Evolutionary conservation across 495 filamentous ascomycete genomes (phyloP), one percentile per base, ranked within the genome.

Genomic region (Penicillium roqueforti): DNA sequence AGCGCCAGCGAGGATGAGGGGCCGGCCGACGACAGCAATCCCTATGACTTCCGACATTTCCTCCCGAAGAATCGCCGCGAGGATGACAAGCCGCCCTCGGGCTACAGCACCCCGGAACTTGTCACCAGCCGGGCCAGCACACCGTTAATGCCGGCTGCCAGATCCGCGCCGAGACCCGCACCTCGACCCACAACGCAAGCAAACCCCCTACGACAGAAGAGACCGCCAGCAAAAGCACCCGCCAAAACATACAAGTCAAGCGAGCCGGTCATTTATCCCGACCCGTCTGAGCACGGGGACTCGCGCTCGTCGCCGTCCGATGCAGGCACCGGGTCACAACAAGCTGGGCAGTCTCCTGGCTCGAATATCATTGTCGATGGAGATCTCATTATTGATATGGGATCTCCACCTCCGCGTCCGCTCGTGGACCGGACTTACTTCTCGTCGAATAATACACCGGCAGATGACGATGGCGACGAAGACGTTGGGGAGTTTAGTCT

Each of bases 11-110:
- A 72, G 16, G 75, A 75, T 20, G 74, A 76, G 47, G 73, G 72
- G 9, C 69, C 67, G 22, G 71, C 80, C 1, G 80, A 82, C 49
- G 70, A 75, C 0, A 66, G 69, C 54, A 84, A 84, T 47, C 81
- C 81, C 14, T 84, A 78, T 51, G 80, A 84, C 61, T 83, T 73
- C 58, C 77, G 81, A 9, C 81, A 84, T 59, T 84, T 83, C 57
- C 75, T 83, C 34, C 68, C 65, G 25, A 71, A 76, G 53, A 58
- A 60, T 16, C 65, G 71, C 43, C 65, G 58, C 6, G 66, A 70
- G 36, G 65, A 68, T 34, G 60, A 64, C 28, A 73, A 77, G 57
- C 58, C 68, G 38, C 57, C 47, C 29, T 76, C 72, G 19, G 59
- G 62, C 37, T 56, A 66, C 53, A 60, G 68, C 23, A 76, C 72